phyloP scores from a whole-genome alignment of 768 basidiomycete species.

The Rhizopogon vesiculosus region DNA sequence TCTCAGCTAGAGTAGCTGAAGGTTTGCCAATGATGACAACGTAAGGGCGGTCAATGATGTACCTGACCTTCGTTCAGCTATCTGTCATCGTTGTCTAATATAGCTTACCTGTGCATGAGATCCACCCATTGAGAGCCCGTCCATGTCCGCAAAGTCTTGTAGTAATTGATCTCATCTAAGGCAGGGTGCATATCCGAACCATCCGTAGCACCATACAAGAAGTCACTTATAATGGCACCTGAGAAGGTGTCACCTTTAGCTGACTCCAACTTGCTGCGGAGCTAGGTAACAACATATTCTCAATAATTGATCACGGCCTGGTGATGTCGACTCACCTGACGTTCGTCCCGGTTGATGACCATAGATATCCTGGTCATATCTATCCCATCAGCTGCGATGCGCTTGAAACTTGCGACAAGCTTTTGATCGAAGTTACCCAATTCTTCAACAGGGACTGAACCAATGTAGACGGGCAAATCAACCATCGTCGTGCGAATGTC shows the following conservation, averaged over 20 bases:
- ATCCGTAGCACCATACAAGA: slow-evolving; percentile 79
- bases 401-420: slow-evolving; percentile 62
- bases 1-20: slow-evolving; percentile 76
- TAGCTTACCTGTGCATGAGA: slow-evolving; percentile 65
- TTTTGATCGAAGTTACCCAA: slow-evolving; percentile 68
- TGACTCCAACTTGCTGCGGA: slow-evolving; percentile 81
- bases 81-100: neutral
- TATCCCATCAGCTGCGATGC: slow-evolving; percentile 69
- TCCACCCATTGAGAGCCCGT: slow-evolving; percentile 69
- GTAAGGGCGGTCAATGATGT: slow-evolving; percentile 68
- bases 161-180: slow-evolving; percentile 78
- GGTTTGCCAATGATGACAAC: slow-evolving; percentile 85
- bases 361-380: slow-evolving; percentile 89
- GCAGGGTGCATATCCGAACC: slow-evolving; percentile 71
- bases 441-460: slow-evolving; percentile 79
- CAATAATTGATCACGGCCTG: neutral
- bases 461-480: slow-evolving; percentile 73
- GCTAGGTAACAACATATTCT: slow-evolving; percentile 32
- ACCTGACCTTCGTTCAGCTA: slow-evolving; percentile 42
- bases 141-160: slow-evolving; percentile 66
- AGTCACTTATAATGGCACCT: slow-evolving; percentile 71
- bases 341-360: slow-evolving; percentile 83
- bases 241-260: slow-evolving; percentile 80
- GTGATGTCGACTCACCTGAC: slow-evolving; percentile 50
- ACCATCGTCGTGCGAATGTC: slow-evolving; percentile 67